These are phyloP conservation scores for Agastache rugosa DNA, from an alignment of 257 asterid genomes.

Conservation along the genomic window DNA sequence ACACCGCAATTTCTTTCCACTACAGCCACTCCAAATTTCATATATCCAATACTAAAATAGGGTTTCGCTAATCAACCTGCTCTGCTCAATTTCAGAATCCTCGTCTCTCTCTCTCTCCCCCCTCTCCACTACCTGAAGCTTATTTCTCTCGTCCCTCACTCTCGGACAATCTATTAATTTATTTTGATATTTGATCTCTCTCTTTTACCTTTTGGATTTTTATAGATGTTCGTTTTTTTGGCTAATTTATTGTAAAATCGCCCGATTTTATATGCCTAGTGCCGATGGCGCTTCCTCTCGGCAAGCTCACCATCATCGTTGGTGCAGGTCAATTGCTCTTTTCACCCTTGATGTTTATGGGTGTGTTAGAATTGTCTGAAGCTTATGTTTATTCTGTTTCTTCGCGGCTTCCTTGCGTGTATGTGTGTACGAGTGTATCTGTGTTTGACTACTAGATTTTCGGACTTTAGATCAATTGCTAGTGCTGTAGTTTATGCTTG, in stretches of 20 bases:
- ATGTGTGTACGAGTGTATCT: too few relatives aligned
- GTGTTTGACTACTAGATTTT: background rate
- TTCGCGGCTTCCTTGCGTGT: background rate
- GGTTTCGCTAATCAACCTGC: constrained; percentile 34
- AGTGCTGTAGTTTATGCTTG: background rate
- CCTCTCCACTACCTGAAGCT: too few relatives aligned
- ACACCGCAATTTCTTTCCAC: background rate
- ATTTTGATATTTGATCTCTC: background rate
- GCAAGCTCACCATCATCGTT: constrained; percentile 79
- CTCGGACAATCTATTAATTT: background rate
- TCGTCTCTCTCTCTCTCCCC: background rate
- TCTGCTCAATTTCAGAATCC: constrained; percentile 21
- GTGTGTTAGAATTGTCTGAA: background rate
- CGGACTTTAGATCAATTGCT: background rate
- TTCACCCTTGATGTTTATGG: constrained; percentile 21
- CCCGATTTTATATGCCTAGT: constrained; percentile 28
- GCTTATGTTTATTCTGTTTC: background rate
- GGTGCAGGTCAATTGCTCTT: constrained; percentile 74
- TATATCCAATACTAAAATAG: constrained; percentile 31
- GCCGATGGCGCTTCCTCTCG: constrained; percentile 83
- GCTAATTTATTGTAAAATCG: constrained; percentile 31
- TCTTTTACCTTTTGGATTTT: background rate
- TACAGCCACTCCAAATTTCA: constrained; percentile 17
- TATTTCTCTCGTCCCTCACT: background rate
- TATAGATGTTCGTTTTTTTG: constrained; percentile 19